Evolutionary conservation across 1,284 basidiomycete species (phyloP).

Genomic region (Peniophora sp.): DNA sequence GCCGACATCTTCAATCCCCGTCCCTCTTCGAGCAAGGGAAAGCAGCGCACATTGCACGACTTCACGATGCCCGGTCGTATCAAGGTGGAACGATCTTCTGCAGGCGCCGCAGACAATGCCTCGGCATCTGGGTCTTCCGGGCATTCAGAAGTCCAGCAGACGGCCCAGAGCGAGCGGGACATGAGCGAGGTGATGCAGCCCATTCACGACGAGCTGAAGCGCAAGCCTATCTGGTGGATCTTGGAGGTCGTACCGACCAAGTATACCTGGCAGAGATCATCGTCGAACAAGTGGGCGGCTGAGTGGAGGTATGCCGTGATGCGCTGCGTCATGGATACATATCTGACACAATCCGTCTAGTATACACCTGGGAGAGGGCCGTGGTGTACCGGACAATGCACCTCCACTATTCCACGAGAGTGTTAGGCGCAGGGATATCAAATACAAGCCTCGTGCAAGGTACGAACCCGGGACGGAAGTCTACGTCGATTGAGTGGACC

Average conservation of each 20-base stretch:
- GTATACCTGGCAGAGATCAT: slow-evolving; percentile 28
- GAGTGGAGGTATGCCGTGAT: not conserved
- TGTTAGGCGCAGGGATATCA: slow-evolving; percentile 3
- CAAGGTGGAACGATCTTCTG: not conserved
- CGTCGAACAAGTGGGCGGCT: not conserved
- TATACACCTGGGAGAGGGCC: slow-evolving; percentile 4
- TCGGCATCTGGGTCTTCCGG: slow-evolving; percentile 1
- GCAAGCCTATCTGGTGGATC: slow-evolving; percentile 35
- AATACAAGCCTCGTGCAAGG: slow-evolving; percentile 2
- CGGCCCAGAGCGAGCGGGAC: slow-evolving; percentile 17
- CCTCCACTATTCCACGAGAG: slow-evolving; percentile 7
- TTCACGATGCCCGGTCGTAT: not conserved
- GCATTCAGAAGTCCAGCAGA: not conserved
- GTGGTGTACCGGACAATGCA: not conserved
- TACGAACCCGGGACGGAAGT: slow-evolving; percentile 4
- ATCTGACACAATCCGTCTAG: not conserved
- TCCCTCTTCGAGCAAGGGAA: not conserved
- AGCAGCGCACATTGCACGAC: slow-evolving; percentile 1
- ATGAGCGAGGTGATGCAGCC: slow-evolving; percentile 26
- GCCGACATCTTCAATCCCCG: not conserved
- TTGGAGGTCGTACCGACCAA: slow-evolving; percentile 37
- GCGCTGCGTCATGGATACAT: not conserved
- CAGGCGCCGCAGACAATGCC: not conserved
- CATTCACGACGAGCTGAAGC: slow-evolving; percentile 31
- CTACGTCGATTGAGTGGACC: slow-evolving; percentile 1